Evolutionary conservation across 768 basidiomycete species (phyloP), one percentile per base, ranked within the genome.

Genomic region (Hericium coralloides): DNA sequence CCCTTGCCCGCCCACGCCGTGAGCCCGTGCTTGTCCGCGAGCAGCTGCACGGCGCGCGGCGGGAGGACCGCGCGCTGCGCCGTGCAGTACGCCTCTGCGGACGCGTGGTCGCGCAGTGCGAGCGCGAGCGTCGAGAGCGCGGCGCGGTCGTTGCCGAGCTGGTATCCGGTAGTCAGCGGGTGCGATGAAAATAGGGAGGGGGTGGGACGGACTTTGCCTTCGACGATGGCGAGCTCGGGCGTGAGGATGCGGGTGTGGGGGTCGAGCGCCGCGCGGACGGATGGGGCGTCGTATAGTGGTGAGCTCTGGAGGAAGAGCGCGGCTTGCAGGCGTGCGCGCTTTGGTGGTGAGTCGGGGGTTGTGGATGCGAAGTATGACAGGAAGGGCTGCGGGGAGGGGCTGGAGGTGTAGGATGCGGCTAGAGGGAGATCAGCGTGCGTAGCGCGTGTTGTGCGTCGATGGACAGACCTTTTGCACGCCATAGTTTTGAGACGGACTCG

Each of bases 31-130:
- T 74, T 79, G 64, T 75, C 78, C 22, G 78, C 82, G 39, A 84
- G 73, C 0, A 71, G 55, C 38, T 76, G 74, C 0, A 83, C 84
- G 0, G 78, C 70, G 60, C 80, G 84, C 2, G 76, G 72, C 0
- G 87, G 77, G 4, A 97, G 72, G 22, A 95, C 79, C 20, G 82
- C 80, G 4, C 94, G 92, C 17, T 84, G 85, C 36, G 87, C 80
- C 1, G 86, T 79, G 64, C 94, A 95, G 69, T 94, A 97, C 4
- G 84, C 79, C 66, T 95, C 92, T 0, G 93, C 91, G 2, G 91
- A 88, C 0, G 79, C 72, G 0, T 80, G 74, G 66, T 98, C 95
- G 52, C 79, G 78, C 10, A 97, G 71, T 38, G 80, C 78, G 58
- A 82, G 76, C 7, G 86, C 87, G 7, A 98, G 80, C 1, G 79